Conservation (phyloP, 306 rosid species). For the Pachyrhizus erosus region DNA sequence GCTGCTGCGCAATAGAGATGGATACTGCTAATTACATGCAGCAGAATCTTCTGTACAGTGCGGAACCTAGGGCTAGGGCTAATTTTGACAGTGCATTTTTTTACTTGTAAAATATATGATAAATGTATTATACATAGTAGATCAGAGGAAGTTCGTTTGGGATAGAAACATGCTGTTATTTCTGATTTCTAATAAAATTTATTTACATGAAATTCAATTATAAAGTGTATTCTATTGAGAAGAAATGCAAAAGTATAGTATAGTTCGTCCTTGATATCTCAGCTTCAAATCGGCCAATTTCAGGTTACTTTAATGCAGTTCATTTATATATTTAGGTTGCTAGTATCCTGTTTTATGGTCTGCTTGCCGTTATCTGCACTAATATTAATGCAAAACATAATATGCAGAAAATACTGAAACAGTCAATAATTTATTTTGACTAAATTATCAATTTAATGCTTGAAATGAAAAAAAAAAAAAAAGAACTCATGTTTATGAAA, state of each 20-base stretch:
- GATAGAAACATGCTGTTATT: slow-evolving; percentile 1
- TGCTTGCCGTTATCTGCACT: neutral
- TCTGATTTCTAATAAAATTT: slow-evolving; percentile 27
- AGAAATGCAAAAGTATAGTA: neutral
- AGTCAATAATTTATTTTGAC: neutral
- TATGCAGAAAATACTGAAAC: neutral
- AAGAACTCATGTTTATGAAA: too few relatives aligned
- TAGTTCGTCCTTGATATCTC: neutral
- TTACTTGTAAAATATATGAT: slow-evolving; percentile 29
- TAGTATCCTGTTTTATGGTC: neutral
- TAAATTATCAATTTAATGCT: too few relatives aligned
- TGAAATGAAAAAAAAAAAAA: too few relatives aligned
- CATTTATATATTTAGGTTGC: neutral
- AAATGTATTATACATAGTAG: slow-evolving; percentile 26
- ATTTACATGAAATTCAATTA: slow-evolving; percentile 9
- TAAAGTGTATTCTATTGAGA: slow-evolving; percentile 7
- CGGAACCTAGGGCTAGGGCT: slow-evolving; percentile 34
- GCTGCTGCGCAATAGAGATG: slow-evolving; percentile 37
- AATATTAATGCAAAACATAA: neutral
- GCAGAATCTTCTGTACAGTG: slow-evolving; percentile 45
- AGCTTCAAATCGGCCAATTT: neutral
- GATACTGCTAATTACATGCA: slow-evolving; percentile 29
- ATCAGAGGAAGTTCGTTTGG: neutral
- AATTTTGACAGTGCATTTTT: slow-evolving; percentile 33
- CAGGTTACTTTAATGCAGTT: neutral